Conservation (phyloP, 768 basidiomycete species). For the Hortiboletus flavorubellus region DNA sequence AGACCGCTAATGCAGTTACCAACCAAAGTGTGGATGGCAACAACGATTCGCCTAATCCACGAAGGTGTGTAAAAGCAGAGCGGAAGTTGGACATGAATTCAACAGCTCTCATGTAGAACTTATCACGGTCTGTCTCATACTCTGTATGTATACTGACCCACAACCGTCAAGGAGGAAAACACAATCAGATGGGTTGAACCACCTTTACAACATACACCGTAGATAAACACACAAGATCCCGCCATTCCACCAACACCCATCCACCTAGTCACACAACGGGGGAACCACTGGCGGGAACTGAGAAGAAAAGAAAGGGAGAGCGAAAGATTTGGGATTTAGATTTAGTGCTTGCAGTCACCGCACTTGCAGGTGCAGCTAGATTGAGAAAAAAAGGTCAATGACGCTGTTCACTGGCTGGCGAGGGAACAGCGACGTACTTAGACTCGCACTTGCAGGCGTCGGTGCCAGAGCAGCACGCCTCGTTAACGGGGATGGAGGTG, state of each 20-base stretch:
- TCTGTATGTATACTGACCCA: neutral
- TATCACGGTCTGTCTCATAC: too few species aligned
- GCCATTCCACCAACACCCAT: neutral
- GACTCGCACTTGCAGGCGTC: constrained; percentile 7
- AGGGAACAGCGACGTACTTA: neutral
- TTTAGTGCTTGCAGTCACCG: constrained; percentile 16
- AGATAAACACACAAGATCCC: neutral
- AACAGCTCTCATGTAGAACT: too few species aligned
- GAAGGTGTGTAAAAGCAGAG: too few species aligned
- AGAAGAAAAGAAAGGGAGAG: neutral
- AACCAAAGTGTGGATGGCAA: too few species aligned
- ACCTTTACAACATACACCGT: neutral
- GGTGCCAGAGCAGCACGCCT: constrained; percentile 13
- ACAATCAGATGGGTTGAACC: neutral
- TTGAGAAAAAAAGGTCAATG: neutral
- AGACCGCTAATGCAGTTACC: too few species aligned
- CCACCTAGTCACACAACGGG: neutral
- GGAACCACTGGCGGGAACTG: neutral
- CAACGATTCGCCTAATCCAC: too few species aligned
- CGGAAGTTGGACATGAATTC: too few species aligned
- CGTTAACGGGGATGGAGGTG: constrained; percentile 8
- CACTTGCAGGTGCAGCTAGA: constrained; percentile 15
- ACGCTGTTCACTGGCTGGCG: neutral
- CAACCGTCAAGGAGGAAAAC: neutral
- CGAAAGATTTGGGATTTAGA: neutral